phyloP scores from a whole-genome alignment of 768 basidiomycete species.

The Pleurotus sapidus region DNA sequence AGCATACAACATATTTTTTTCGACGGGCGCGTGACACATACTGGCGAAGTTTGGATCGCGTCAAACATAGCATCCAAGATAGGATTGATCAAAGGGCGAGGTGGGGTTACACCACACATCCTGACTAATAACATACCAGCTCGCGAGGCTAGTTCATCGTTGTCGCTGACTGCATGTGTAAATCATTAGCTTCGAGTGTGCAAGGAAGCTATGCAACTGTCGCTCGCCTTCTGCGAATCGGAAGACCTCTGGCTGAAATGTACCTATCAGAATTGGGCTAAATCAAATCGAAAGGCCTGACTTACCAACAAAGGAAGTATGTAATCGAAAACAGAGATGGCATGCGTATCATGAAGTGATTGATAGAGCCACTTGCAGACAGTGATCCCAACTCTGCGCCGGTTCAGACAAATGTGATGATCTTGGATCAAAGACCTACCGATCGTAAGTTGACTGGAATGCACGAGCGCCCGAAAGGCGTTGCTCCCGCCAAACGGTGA shows the following conservation, averaged over 20 bases:
- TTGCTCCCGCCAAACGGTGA: slow-evolving; percentile 68
- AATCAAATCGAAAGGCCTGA: slow-evolving; percentile 10
- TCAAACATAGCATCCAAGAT: slow-evolving; percentile 72
- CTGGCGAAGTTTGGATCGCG: slow-evolving; percentile 73
- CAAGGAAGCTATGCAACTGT: too few species aligned
- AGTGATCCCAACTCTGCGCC: slow-evolving; percentile 53
- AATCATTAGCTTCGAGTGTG: too few species aligned
- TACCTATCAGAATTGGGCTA: slow-evolving; percentile 4
- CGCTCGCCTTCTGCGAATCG: slow-evolving; percentile 66
- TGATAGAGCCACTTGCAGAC: slow-evolving; percentile 80
- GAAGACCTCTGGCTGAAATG: slow-evolving; percentile 64
- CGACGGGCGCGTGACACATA: slow-evolving; percentile 28
- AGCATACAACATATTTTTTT: background rate
- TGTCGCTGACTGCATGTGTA: slow-evolving; percentile 56
- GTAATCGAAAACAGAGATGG: slow-evolving; percentile 75
- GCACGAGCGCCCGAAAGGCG: slow-evolving; percentile 74
- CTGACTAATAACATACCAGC: slow-evolving; percentile 72
- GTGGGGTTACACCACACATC: slow-evolving; percentile 85
- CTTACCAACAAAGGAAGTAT: slow-evolving; percentile 77
- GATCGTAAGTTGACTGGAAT: slow-evolving; percentile 84
- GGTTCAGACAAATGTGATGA: slow-evolving; percentile 6
- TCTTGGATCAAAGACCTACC: slow-evolving; percentile 32
- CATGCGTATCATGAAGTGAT: slow-evolving; percentile 73
- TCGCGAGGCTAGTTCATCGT: slow-evolving; percentile 63
- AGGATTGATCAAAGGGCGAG: slow-evolving; percentile 61